Base-by-base conservation (phyloP, 1,284 basidiomycete genomes). In the Pterula multifida region DNA sequence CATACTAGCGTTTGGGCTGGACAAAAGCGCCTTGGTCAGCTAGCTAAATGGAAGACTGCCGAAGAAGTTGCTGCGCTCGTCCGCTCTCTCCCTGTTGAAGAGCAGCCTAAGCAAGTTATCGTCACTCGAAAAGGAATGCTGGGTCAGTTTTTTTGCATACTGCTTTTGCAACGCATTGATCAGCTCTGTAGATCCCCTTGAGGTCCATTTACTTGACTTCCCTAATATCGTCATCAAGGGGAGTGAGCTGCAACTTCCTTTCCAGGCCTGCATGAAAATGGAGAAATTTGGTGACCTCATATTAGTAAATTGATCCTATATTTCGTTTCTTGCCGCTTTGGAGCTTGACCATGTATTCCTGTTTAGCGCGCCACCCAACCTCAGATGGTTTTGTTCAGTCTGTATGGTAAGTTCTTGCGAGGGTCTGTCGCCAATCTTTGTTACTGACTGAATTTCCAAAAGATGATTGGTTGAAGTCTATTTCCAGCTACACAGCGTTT, bases 141-240 rank as follows among this genome's bases (percentile, higher is more conserved):
- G 65, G 84, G 83, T 82, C 63, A 51, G 77, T 63, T 39, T 48
- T 32, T 17, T 6, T 36, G 51, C 44, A 6, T 42, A 11, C 13
- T 47, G n/a, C 11, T n/a, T n/a, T n/a, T n/a, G 23, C 19, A 26
- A 3, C 21, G 24, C 47, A 28, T 50, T 23, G 49, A 15, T 26
- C 36, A 50, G 35, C 12, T 25, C 35, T 49, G 0, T 54, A 85
- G 90, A 94, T 68, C 91, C 91, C 45, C 81, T 98, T 53, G 96
- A 98, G 73, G 96, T 98, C 53, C 96, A 98, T 66, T 79, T 98
- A 67, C 84, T 94, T 56, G 96, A 98, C 71, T 98, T 99, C 85
- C 96, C 96, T 50, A 99, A 98, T 70, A 97, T 99, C 60, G 94
- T 98, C 66, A 98, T 99, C 76, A 98, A 98, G 72, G 96, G 96